phyloP scores from a whole-genome alignment of 192 early-diverging fungal species.

The Coemansia sp. region DNA sequence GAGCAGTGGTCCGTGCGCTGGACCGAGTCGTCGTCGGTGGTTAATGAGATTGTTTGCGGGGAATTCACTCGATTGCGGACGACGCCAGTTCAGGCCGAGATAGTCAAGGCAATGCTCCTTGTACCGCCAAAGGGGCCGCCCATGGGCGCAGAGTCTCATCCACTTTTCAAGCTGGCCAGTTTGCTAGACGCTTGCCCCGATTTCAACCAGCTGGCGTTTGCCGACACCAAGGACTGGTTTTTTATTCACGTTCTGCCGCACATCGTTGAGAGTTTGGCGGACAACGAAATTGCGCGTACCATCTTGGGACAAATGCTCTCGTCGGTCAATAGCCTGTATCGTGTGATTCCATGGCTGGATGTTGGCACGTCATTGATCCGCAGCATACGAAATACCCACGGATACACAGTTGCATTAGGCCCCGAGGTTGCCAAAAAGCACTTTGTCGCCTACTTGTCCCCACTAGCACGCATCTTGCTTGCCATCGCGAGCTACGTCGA shows the following conservation, averaged over 20 bases:
- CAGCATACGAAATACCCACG: conserved; percentile 32
- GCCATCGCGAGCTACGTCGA: conserved; percentile 28
- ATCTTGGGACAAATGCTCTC: conserved; percentile 31
- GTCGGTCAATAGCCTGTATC: conserved; percentile 27
- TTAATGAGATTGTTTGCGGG: conserved; percentile 4
- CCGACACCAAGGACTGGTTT: conserved; percentile 47
- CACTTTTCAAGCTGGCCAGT: conserved; percentile 19
- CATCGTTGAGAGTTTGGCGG: conserved; percentile 15
- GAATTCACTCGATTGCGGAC: conserved; percentile 14
- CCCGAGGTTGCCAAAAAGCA: conserved; percentile 27
- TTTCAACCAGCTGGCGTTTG: conserved; percentile 29
- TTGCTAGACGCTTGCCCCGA: conserved; percentile 13
- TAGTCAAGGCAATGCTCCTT: conserved; percentile 24
- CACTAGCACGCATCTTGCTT: conserved; percentile 44
- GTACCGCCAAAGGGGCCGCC: conserved; percentile 14
- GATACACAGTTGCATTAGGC: conserved; percentile 36
- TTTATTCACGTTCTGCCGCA: conserved; percentile 23
- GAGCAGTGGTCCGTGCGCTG: conserved; percentile 35
- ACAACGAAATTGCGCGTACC: conserved; percentile 13
- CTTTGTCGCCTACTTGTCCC: conserved; percentile 45
- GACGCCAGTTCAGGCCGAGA: conserved; percentile 15
- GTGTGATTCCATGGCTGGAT: conserved; percentile 43
- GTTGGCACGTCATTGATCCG: conserved; percentile 34
- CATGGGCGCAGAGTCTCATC: conserved; percentile 14
- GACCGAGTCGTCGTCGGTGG: conserved; percentile 29